Base-by-base conservation (phyloP, 495 filamentous ascomycete genomes). In the Viridothelium virens region DNA sequence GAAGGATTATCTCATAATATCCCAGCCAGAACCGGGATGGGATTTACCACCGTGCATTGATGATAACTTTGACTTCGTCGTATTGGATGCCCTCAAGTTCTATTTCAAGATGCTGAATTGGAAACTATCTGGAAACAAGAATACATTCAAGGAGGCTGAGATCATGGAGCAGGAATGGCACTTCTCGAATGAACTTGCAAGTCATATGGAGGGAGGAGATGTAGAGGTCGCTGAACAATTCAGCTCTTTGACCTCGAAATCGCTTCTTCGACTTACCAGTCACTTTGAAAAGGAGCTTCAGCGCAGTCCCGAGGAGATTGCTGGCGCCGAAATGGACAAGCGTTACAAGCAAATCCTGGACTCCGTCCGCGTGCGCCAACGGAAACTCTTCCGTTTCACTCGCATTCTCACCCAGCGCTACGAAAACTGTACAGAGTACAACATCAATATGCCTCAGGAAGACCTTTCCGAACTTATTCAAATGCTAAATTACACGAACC, bases 221-320 rank as follows among this genome's bases (percentile, higher is more conserved):
- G 87, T 97, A 37, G 91, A 97, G 78, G 95, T 97, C 46, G 94
- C 94, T n/a, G 94, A 98, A 77, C 95, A 98, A 72, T 98, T 97
- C 73, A 94, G 84, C 75, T 90, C 89, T 10, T 84, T 98, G 65
- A 98, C 94, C 36, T 89, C 89, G 70, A 97, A 95, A 76, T 90
- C 92, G 38, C 79, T 97, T 65, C 89, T 88, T 69, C 86, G 94
- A 62, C 81, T 98, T 61, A 96, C 88, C 75, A 84, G 87, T 64
- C 91, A 92, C 62, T 98, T 97, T 70, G 93, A 97, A 72, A 87
- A 87, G 68, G 94, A 98, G 73, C 82, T 97, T 5, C 89, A 91
- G 68, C 82, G 87, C 61, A 85, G 87, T 66, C 86, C 89, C 9
- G 90, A 95, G 66, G 91, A 96, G 74, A 88, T 86, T 65, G 86